Conservation (phyloP, 2,329 filamentous ascomycete species). For the Fusarium sp. region DNA sequence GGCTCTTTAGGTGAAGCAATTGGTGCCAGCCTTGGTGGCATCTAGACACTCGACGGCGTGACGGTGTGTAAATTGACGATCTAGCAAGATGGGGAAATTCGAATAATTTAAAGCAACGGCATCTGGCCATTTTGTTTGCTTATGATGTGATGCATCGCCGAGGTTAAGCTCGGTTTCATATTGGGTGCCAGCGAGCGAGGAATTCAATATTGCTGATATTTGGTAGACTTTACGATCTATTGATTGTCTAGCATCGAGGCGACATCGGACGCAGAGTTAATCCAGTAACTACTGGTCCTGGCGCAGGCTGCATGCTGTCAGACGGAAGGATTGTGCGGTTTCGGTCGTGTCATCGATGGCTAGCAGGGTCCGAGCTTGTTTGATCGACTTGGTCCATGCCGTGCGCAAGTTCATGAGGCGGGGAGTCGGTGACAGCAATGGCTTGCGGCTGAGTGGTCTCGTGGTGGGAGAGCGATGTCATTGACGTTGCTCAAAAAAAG, state of each 20-base stretch:
- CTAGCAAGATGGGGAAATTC: conserved; percentile 28
- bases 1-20: conserved; percentile 30
- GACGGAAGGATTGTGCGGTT: conserved; percentile 13
- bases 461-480: conserved; percentile 17
- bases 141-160: conserved; percentile 15
- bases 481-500: conserved; percentile 13
- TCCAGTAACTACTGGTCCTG: conserved; percentile 6
- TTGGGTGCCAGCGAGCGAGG: neutral
- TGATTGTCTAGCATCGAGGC: conserved; percentile 1
- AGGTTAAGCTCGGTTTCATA: neutral
- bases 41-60: conserved; percentile 36
- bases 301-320: conserved; percentile 8
- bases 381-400: conserved; percentile 37
- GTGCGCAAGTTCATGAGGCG: conserved; percentile 22
- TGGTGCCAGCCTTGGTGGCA: conserved; percentile 32
- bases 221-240: conserved; percentile 2
- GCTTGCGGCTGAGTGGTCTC: conserved; percentile 35
- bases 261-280: conserved; percentile 3
- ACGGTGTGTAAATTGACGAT: conserved; percentile 30
- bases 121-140: conserved; percentile 22
- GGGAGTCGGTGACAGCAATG: conserved; percentile 32
- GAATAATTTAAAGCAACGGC: neutral
- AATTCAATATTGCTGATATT: conserved; percentile 9
- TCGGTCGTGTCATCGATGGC: conserved; percentile 12
- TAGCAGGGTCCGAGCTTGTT: conserved; percentile 19